Base-by-base conservation (phyloP, 2,329 filamentous ascomycete genomes). In the Alternaria tenuissima region DNA sequence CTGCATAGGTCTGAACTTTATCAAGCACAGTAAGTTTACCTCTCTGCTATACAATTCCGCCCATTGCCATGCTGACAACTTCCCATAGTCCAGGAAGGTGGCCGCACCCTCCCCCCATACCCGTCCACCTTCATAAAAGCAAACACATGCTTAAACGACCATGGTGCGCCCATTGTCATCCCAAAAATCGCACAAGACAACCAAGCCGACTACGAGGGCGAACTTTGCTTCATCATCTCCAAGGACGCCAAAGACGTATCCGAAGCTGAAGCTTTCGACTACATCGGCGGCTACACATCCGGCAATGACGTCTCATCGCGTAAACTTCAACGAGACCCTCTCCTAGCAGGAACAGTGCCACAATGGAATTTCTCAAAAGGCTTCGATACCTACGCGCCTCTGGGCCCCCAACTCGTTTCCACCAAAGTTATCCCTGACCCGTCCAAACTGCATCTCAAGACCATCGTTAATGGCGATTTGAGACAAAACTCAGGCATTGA, bases 1-100 rank as follows among this genome's bases (percentile, higher is more conserved):
- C 20, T 89, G 87, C 64, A 82, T 88, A 12, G 87, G 87, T 0
- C 69, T 89, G 28, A 88, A 89, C 66, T 88, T 88, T 65, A 81
- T 82, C 39, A 87, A 84, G 54, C 87, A 89, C 65, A 85, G 76
- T 78, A 66, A n/a, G 67, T 58, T 11, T 7, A 24, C 39, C 20
- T 42, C 18, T n/a, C 12, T 6, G 28, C 22, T 11, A 14, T 36
- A 28, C 11, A 14, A 30, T 16, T 42, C 16, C n/a, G 7, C 14
- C n/a, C 16, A 18, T 20, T n/a, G 3, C 11, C 24, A 26, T 9
- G 49, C 39, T 48, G 3, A 55, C 7, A 36, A 26, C 28, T 12
- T 3, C 11, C 22, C 38, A 5, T 51, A 86, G 84, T 86, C 66
- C 78, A 80, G 36, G 84, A 87, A 74, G 82, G 83, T 5, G 81